Evolutionary conservation across 176 grass and related monocot genomes (phyloP).

Genomic region (Oryza longistaminata): DNA sequence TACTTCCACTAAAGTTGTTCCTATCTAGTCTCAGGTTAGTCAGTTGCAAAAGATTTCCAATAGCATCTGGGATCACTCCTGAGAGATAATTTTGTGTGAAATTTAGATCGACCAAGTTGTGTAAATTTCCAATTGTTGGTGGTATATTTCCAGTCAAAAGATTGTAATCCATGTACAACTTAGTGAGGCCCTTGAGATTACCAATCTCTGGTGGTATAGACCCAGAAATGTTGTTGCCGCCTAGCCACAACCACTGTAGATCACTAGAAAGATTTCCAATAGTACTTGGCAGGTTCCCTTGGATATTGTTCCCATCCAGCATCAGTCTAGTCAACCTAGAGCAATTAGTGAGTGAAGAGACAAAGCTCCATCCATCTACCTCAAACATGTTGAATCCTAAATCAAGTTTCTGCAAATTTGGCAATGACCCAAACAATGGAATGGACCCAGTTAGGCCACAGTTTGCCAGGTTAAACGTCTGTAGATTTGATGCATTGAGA

Average conservation of each 20-base stretch:
- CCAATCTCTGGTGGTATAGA: slow-evolving; percentile 44
- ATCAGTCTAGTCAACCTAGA: slow-evolving; percentile 20
- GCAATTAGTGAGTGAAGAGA: slow-evolving; percentile 45
- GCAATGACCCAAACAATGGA: slow-evolving; percentile 33
- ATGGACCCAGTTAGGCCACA: slow-evolving; percentile 36
- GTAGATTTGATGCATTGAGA: slow-evolving; percentile 8
- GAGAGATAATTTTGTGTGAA: slow-evolving; percentile 42
- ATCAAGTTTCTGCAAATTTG: slow-evolving; percentile 26
- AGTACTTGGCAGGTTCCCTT: slow-evolving; percentile 40
- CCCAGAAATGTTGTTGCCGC: slow-evolving; percentile 39
- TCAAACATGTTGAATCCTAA: slow-evolving; percentile 47
- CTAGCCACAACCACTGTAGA: slow-evolving; percentile 29
- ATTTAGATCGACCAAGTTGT: slow-evolving; percentile 28
- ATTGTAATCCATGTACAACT: slow-evolving; percentile 44
- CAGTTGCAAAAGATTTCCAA: slow-evolving; percentile 48
- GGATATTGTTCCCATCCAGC: slow-evolving; percentile 37
- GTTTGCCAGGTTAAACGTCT: neutral
- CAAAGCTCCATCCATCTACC: slow-evolving; percentile 42
- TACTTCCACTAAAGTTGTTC: slow-evolving; percentile 53
- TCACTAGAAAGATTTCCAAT: slow-evolving; percentile 41
- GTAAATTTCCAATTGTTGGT: slow-evolving; percentile 40
- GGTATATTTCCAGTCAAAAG: slow-evolving; percentile 49
- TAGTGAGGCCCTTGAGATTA: slow-evolving; percentile 30
- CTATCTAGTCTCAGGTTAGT: slow-evolving; percentile 27
- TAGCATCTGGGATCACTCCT: slow-evolving; percentile 27